These are phyloP conservation scores for Cylindrotheca closterium DNA, from an alignment of 108 stramenopile genomes.

Conservation along the genomic window DNA sequence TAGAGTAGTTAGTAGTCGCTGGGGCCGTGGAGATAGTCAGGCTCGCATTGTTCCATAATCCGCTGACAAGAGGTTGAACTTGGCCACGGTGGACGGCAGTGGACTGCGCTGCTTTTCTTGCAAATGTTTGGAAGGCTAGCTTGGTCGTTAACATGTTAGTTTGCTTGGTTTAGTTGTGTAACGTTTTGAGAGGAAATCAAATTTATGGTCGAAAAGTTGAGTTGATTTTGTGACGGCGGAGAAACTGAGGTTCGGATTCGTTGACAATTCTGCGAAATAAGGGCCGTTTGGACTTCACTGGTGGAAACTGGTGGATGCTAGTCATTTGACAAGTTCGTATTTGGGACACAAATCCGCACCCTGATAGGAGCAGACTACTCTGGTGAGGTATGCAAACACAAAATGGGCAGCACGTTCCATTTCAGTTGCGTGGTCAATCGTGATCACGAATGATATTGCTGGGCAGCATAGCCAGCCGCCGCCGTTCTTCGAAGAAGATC, in stretches of 20 bases:
- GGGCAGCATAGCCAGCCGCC: too few relatives aligned
- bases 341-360: neutral
- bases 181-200: too few relatives aligned
- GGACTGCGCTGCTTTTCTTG: neutral
- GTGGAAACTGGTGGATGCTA: neutral
- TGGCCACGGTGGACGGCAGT: neutral
- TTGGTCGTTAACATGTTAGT: neutral
- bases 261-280: too few relatives aligned
- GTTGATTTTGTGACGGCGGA: too few relatives aligned
- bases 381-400: neutral
- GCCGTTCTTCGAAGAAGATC: too few relatives aligned
- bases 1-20: neutral
- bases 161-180: neutral
- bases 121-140: neutral
- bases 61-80: neutral
- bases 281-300: too few relatives aligned
- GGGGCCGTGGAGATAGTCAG: neutral
- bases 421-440: too few relatives aligned
- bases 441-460: too few relatives aligned
- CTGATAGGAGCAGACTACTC: neutral
- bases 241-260: too few relatives aligned
- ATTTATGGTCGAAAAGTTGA: too few relatives aligned
- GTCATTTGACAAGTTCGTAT: neutral
- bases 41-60: neutral
- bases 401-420: neutral